Conservation (phyloP, 176 grass and related monocot genomes). For the Oryza australiensis region DNA sequence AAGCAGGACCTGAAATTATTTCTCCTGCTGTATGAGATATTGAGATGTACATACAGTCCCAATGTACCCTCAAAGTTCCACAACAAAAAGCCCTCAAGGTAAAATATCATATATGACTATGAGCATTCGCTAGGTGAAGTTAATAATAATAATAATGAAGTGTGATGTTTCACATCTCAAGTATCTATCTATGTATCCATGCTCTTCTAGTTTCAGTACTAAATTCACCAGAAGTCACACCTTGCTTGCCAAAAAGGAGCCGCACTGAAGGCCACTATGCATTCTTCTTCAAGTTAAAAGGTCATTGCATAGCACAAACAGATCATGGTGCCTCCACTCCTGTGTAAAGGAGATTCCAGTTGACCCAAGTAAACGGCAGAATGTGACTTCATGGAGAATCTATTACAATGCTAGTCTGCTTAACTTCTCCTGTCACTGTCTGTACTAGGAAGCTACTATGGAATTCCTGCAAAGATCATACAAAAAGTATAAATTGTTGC, state of each 20-base stretch:
- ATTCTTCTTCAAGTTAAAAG: slow-evolving; percentile 8
- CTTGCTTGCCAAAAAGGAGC: not conserved
- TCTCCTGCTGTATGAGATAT: not conserved
- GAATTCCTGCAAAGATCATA: not conserved
- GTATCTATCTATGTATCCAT: not conserved
- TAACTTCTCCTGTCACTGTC: not conserved
- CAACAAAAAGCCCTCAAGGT: not conserved
- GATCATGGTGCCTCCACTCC: not conserved
- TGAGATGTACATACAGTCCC: not conserved
- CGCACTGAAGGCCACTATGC: not conserved
- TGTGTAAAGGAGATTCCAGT: not conserved
- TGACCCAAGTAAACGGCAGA: not conserved
- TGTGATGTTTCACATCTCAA: not conserved
- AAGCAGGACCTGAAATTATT: too few species aligned
- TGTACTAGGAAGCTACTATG: not conserved
- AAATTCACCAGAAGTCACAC: not conserved
- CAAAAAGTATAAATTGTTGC: not conserved
- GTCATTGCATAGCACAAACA: not conserved
- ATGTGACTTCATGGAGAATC: not conserved
- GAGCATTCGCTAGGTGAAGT: not conserved
- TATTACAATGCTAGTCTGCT: not conserved
- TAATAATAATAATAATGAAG: not conserved
- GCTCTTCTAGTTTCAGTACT: not conserved
- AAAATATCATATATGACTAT: not conserved
- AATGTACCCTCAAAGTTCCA: not conserved